Evolutionary conservation across 164 flowering plant species (phyloP), one percentile per base, ranked within the genome.

Genomic region (Magnolia changhungtana): DNA sequence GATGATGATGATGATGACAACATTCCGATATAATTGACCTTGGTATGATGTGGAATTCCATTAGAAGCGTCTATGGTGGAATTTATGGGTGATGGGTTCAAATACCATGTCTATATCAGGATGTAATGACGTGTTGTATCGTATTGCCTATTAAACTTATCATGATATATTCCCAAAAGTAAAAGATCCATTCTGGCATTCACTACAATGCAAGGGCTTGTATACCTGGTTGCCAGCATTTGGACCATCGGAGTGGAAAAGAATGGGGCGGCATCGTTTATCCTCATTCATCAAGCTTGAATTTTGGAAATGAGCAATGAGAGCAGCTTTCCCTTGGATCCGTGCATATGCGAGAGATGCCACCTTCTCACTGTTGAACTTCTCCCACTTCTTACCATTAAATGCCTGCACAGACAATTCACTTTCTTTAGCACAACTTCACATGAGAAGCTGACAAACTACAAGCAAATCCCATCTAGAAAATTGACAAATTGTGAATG

Each of bases 211-310:
- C 10, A 23, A 24, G 27, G 21, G 49, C 51, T 13, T 24, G 13
- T 29, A 16, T 83, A 93, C 98, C 90, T 85, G 96, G 79, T 91
- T 93, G 59, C 98, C 98, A 11, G 95, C 98, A 86, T 91, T 93
- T 69, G 96, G 98, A 72, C 98, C 98, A 73, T 90, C 90, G 18
- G 96, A 89, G 75, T 89, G 86, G 78, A 93, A 91, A 63, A 93
- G 92, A 81, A 93, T 91, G 72, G 98, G 98, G 45, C 96, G 93
- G 81, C 98, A 93, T 6, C 96, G 89, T 73, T 93, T 93, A 85
- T 93, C 98, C 80, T 93, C 98, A 74, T 93, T 93, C 97, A 93
- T 93, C 89, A 93, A 84, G 84, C 97, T 93, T 18, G 97, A 93
- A 80, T 93, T 91, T 81, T 93, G 98, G 81, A 93, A 93, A 84